phyloP scores from a whole-genome alignment of 352 stramenopile species.

The Pythium aristosporum region DNA sequence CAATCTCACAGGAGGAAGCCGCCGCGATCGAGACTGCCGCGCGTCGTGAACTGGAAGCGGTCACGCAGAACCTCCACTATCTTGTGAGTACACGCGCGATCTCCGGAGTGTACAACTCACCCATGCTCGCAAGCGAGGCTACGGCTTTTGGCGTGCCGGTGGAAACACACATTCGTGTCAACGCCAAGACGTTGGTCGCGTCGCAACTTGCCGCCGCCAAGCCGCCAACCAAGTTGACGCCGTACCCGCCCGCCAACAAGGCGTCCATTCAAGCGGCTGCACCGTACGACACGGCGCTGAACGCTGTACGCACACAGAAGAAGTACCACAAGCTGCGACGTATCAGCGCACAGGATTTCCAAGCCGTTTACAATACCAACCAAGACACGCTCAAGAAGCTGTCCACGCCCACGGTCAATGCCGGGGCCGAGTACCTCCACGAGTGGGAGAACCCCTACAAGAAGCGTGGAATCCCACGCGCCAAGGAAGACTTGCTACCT shows the following conservation, averaged over 20 bases:
- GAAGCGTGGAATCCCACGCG: conserved; percentile 51
- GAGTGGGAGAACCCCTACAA: conserved; percentile 72
- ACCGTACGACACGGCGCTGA: conserved; percentile 41
- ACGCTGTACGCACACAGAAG: conserved; percentile 50
- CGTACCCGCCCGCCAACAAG: conserved; percentile 59
- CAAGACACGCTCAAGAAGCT: conserved; percentile 38
- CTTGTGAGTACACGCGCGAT: conserved; percentile 54
- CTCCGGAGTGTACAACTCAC: conserved; percentile 64
- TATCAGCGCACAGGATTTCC: conserved; percentile 46
- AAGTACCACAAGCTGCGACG: conserved; percentile 61
- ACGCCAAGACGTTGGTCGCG: conserved; percentile 40
- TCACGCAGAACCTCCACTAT: conserved; percentile 65
- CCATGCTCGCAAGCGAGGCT: conserved; percentile 31
- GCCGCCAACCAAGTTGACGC: conserved; percentile 40
- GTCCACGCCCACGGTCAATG: conserved; percentile 50
- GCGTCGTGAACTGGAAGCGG: conserved; percentile 43
- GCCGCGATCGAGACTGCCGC: conserved; percentile 34
- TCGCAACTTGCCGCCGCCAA: conserved; percentile 31
- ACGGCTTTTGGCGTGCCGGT: conserved; percentile 62
- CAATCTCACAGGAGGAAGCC: conserved; percentile 28
- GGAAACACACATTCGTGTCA: conserved; percentile 61
- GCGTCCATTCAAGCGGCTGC: conserved; percentile 43
- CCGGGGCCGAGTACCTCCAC: conserved; percentile 55
- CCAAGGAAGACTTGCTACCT: conserved; percentile 49
- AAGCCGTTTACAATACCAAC: conserved; percentile 46